phyloP scores from a whole-genome alignment of 164 flowering plant genomes.

The Aristolochia contorta region DNA sequence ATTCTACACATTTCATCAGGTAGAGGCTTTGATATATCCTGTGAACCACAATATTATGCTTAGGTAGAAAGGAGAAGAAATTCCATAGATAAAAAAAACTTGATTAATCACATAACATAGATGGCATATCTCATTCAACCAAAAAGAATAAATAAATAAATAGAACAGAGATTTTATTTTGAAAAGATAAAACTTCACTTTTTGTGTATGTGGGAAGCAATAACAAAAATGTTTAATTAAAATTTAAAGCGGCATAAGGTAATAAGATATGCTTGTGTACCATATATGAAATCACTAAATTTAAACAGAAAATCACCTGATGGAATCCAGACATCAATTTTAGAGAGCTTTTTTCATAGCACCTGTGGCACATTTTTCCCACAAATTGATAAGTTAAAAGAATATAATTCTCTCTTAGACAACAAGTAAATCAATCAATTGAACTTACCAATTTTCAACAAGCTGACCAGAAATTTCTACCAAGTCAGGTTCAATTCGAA shows the following conservation, averaged over 20 bases:
- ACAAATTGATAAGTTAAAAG: conserved; percentile 3
- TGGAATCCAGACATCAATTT: conserved; percentile 88
- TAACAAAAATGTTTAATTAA: too few species aligned
- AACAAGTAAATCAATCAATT: not conserved
- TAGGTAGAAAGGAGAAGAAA: not conserved
- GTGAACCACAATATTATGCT: conserved; percentile 10
- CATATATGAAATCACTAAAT: not conserved
- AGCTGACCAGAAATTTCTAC: conserved; percentile 79
- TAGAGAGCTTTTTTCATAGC: conserved; percentile 61
- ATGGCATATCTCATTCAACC: too few species aligned
- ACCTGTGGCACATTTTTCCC: conserved; percentile 39
- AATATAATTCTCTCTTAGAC: not conserved
- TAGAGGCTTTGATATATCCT: conserved; percentile 89
- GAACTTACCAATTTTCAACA: conserved; percentile 70
- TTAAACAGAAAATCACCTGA: conserved; percentile 44
- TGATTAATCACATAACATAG: too few species aligned
- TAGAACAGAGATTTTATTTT: too few species aligned
- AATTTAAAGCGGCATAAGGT: too few species aligned
- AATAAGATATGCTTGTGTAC: too few species aligned
- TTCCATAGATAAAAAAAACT: not conserved
- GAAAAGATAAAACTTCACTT: too few species aligned
- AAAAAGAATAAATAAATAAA: too few species aligned
- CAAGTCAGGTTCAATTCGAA: conserved; percentile 83
- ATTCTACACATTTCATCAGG: conserved; percentile 61
- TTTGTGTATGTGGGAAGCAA: too few species aligned